Conservation (phyloP, 345 rosid genomes). For the Eucalyptus tenuipes region DNA sequence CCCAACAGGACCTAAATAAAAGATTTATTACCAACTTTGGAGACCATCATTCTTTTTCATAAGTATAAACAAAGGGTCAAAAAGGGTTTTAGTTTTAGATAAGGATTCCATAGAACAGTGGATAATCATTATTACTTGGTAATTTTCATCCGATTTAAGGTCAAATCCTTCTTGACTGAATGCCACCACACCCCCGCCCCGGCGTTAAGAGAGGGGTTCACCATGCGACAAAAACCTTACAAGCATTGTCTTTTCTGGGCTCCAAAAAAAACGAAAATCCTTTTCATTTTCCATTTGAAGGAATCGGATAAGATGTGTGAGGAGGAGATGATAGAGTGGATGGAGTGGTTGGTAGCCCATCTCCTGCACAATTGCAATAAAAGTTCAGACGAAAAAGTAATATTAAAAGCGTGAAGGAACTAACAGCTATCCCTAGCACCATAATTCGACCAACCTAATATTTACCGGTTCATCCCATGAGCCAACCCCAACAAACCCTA, state of each 20-base stretch:
- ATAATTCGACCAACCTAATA: conserved; percentile 21
- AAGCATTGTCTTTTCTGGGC: background rate
- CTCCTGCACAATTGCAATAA: background rate
- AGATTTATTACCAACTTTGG: background rate
- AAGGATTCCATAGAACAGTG: background rate
- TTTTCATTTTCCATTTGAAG: conserved; percentile 3
- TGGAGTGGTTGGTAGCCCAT: conserved; percentile 36
- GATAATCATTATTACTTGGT: background rate
- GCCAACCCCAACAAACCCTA: conserved; percentile 5
- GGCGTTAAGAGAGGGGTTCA: background rate
- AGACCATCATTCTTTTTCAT: background rate
- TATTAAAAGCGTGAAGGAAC: conserved; percentile 15
- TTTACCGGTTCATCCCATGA: conserved; percentile 6
- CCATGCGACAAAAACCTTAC: background rate
- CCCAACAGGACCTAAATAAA: background rate
- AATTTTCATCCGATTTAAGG: background rate
- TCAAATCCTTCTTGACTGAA: background rate
- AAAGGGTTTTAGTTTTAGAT: background rate
- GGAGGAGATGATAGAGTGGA: conserved; percentile 37
- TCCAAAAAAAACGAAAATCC: background rate
- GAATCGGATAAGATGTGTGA: conserved; percentile 47
- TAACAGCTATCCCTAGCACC: conserved; percentile 1
- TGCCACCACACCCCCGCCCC: too few species aligned
- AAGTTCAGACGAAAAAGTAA: background rate
- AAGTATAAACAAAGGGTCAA: background rate